phyloP scores from a whole-genome alignment of 1,284 basidiomycete species.

The Microbotryum silenes-acaulis region DNA sequence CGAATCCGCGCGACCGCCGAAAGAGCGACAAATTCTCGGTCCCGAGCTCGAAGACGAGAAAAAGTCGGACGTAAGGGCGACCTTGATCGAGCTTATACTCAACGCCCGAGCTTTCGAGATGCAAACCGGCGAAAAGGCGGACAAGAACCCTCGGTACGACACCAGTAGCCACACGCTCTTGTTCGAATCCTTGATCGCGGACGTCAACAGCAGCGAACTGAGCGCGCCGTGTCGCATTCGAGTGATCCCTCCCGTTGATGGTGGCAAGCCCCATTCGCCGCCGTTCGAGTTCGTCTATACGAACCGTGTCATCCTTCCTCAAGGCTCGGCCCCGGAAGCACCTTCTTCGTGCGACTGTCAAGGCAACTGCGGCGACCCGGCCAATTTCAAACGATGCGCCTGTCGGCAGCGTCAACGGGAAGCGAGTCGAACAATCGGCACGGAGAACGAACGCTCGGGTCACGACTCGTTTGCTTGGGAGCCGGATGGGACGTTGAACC shows the following conservation, averaged over 20 bases:
- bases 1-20: neutral
- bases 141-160: neutral
- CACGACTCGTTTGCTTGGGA: slow-evolving; percentile 22
- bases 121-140: neutral
- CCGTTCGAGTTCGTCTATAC: slow-evolving; percentile 27
- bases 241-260: slow-evolving; percentile 5
- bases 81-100: slow-evolving; percentile 3
- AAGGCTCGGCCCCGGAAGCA: slow-evolving; percentile 11
- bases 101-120: no score
- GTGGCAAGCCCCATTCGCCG: slow-evolving; percentile 3
- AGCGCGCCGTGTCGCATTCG: slow-evolving; percentile 1
- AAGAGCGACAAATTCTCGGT: slow-evolving; percentile 10
- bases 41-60: slow-evolving; percentile 17
- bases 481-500: neutral
- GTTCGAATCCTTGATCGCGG: slow-evolving; percentile 15
- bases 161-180: slow-evolving; percentile 3
- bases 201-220: slow-evolving; percentile 8
- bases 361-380: slow-evolving; percentile 13
- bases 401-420: slow-evolving; percentile 17
- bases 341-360: slow-evolving; percentile 22
- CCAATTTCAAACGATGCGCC: slow-evolving; percentile 9
- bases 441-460: neutral
- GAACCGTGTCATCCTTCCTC: slow-evolving; percentile 17
- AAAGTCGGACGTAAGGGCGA: neutral
- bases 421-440: neutral